These are phyloP conservation scores for Cercospora janseana DNA, from an alignment of 2,329 filamentous ascomycete species.

Conservation along the genomic window DNA sequence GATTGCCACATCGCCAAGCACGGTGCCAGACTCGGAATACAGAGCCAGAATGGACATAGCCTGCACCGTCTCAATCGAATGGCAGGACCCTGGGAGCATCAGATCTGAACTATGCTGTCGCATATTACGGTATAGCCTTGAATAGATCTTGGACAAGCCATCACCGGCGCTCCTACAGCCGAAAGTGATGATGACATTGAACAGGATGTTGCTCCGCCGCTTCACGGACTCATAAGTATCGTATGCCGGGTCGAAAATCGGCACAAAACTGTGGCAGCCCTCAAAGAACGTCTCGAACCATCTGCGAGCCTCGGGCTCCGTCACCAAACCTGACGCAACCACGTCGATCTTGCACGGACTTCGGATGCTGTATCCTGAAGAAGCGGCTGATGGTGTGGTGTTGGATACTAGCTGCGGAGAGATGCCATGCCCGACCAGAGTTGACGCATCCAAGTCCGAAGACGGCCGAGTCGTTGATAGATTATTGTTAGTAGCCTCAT, in stretches of 20 bases:
- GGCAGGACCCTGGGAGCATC: constrained; percentile 42
- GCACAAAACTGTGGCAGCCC: constrained; percentile 49
- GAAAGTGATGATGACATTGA: constrained; percentile 54
- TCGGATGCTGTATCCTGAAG: constrained; percentile 8
- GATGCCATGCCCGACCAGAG: too few relatives aligned
- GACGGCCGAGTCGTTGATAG: too few relatives aligned
- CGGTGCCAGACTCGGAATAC: constrained; percentile 53
- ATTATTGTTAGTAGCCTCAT: too few relatives aligned
- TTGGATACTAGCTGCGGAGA: too few relatives aligned
- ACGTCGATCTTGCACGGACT: constrained; percentile 1
- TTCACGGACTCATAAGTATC: constrained; percentile 51
- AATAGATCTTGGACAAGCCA: constrained; percentile 41
- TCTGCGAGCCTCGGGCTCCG: constrained; percentile 8
- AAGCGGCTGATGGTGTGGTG: not conserved
- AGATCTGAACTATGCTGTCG: constrained; percentile 48
- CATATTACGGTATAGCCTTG: constrained; percentile 35
- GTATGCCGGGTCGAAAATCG: constrained; percentile 47
- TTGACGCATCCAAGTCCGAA: too few relatives aligned
- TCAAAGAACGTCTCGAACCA: constrained; percentile 19
- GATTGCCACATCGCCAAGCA: constrained; percentile 52
- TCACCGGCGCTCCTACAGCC: constrained; percentile 52
- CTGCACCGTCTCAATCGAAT: constrained; percentile 43
- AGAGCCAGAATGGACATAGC: constrained; percentile 53
- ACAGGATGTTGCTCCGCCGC: constrained; percentile 50
- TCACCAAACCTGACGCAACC: constrained; percentile 7